Evolutionary conservation across 345 rosid species (phyloP).

Genomic region (Noccaea bulbosa): DNA sequence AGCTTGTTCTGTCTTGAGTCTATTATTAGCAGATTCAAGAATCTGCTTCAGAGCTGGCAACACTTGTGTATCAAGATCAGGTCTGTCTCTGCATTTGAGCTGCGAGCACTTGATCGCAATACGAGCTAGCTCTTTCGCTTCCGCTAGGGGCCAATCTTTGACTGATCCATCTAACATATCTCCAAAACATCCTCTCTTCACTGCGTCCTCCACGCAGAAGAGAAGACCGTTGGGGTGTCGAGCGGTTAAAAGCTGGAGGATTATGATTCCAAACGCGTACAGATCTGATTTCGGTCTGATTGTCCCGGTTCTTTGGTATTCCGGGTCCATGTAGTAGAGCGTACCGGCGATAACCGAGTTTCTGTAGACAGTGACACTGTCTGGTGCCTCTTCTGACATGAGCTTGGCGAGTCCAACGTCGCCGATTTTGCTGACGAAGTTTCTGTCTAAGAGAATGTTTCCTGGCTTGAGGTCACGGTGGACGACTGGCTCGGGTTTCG

Average conservation of each 20-base stretch:
- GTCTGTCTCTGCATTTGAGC: slow-evolving; percentile 90
- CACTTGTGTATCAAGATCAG: slow-evolving; percentile 78
- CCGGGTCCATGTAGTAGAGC: slow-evolving; percentile 86
- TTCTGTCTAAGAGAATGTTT: slow-evolving; percentile 72
- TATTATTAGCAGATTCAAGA: slow-evolving; percentile 59
- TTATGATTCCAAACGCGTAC: slow-evolving; percentile 75
- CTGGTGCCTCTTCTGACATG: slow-evolving; percentile 71
- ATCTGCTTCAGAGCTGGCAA: slow-evolving; percentile 73
- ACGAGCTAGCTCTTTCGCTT: slow-evolving; percentile 67
- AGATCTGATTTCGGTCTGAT: slow-evolving; percentile 89
- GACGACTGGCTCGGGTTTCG: slow-evolving; percentile 84
- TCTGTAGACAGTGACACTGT: slow-evolving; percentile 66
- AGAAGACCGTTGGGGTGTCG: slow-evolving; percentile 72
- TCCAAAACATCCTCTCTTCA: slow-evolving; percentile 56
- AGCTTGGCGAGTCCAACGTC: slow-evolving; percentile 93
- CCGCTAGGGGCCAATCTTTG: slow-evolving; percentile 75
- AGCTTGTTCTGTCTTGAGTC: slow-evolving; percentile 53
- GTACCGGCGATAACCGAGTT: slow-evolving; percentile 79
- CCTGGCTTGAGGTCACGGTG: slow-evolving; percentile 91
- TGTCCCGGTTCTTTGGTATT: slow-evolving; percentile 86
- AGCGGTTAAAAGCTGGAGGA: slow-evolving; percentile 68
- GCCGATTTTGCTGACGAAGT: slow-evolving; percentile 81
- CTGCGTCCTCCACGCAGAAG: slow-evolving; percentile 61
- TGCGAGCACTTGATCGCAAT: slow-evolving; percentile 69
- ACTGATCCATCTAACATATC: slow-evolving; percentile 63